These are phyloP conservation scores for Apophysomyces variabilis DNA, from an alignment of 371 early-diverging fungal genomes.

Conservation along the genomic window DNA sequence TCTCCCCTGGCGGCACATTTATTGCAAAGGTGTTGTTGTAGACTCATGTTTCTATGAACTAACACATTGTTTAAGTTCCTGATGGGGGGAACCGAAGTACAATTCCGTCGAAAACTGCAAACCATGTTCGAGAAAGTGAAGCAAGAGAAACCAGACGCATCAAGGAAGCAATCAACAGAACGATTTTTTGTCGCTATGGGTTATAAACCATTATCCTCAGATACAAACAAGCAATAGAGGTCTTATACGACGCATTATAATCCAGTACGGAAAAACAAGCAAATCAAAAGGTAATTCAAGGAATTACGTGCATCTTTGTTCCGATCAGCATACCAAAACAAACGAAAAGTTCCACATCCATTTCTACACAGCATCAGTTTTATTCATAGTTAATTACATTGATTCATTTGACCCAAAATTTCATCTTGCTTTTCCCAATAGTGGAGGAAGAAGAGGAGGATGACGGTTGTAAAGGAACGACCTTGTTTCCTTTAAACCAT, in stretches of 20 bases:
- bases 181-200: conserved; percentile 74
- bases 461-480: conserved; percentile 8
- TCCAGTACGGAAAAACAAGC: not conserved
- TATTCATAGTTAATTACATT: no score
- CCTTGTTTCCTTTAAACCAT: conserved; percentile 26
- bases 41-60: conserved; percentile 18
- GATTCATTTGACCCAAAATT: not conserved
- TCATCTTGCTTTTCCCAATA: not conserved
- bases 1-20: conserved; percentile 68
- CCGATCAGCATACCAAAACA: no score
- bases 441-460: not conserved
- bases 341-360: no score
- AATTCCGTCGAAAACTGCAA: conserved; percentile 51
- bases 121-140: conserved; percentile 52
- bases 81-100: conserved; percentile 68
- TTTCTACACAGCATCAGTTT: no score
- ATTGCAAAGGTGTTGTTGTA: conserved; percentile 71
- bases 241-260: not conserved
- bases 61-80: conserved; percentile 46
- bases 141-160: conserved; percentile 72
- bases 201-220: conserved; percentile 20
- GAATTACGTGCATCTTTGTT: no score
- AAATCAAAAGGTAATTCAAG: no score
- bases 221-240: conserved; percentile 10
- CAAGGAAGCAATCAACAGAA: conserved; percentile 77